Evolutionary conservation across 202 grass and related monocot genomes (phyloP).

Genomic region (Setaria viridis): DNA sequence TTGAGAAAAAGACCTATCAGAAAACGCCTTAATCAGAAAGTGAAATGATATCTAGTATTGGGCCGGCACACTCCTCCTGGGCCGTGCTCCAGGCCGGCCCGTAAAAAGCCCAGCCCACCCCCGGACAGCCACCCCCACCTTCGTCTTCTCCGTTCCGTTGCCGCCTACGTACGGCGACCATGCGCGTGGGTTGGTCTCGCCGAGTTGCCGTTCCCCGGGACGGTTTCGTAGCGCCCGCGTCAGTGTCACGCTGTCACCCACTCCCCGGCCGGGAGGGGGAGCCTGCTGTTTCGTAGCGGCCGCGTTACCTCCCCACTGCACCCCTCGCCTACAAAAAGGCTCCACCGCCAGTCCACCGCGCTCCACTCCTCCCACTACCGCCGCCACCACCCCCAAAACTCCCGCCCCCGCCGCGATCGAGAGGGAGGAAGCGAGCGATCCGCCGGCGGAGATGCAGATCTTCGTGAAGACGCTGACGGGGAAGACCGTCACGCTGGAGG

Average conservation of each 20-base stretch:
- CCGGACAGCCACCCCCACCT: no score
- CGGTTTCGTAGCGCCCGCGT: background rate
- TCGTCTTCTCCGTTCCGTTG: background rate
- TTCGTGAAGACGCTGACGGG: slow-evolving; percentile 90
- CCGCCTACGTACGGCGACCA: slow-evolving; percentile 8
- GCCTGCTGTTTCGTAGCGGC: slow-evolving; percentile 21
- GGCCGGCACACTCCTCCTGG: background rate
- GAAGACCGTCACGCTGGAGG: slow-evolving; percentile 91
- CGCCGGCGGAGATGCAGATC: slow-evolving; percentile 70
- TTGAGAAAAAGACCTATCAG: no score
- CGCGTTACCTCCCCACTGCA: background rate
- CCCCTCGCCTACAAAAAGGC: slow-evolving; percentile 9
- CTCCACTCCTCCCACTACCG: background rate
- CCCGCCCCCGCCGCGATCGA: background rate
- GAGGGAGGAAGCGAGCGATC: background rate
- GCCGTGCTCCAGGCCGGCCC: background rate
- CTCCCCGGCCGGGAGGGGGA: background rate
- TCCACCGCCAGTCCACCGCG: background rate
- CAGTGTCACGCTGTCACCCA: background rate
- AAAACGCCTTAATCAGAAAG: no score
- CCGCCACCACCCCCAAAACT: background rate
- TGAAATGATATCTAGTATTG: background rate
- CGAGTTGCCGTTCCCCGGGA: background rate
- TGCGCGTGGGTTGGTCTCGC: background rate
- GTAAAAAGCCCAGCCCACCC: background rate